Conservation (phyloP, 179 eudicot genomes). For the Beta corolliflora region DNA sequence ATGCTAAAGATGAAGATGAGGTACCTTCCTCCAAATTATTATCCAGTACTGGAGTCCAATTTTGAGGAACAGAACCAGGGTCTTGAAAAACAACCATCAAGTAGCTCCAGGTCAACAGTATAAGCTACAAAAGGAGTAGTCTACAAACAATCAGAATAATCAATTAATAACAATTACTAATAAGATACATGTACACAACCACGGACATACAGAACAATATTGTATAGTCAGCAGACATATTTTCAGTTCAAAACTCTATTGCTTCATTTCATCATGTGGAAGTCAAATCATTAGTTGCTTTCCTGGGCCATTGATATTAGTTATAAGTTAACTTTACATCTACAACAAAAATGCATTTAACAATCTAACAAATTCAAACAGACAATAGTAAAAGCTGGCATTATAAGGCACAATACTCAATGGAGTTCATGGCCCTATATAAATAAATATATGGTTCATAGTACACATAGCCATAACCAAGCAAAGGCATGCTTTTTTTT, state of each 20-base stretch:
- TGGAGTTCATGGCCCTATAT: background rate
- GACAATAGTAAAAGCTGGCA: background rate
- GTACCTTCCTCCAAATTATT: constrained; percentile 54
- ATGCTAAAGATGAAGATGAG: constrained; percentile 32
- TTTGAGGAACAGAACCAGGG: constrained; percentile 92
- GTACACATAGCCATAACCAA: background rate
- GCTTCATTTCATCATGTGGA: background rate
- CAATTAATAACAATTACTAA: background rate
- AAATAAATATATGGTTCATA: background rate
- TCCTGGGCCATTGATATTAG: background rate
- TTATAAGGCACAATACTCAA: background rate
- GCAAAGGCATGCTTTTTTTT: background rate
- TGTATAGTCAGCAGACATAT: background rate
- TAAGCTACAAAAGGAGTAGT: constrained; percentile 65
- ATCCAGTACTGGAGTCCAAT: constrained; percentile 64
- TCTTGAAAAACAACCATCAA: constrained; percentile 76
- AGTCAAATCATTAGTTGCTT: constrained; percentile 6
- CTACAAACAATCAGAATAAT: constrained; percentile 35
- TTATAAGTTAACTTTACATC: no score
- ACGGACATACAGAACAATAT: background rate
- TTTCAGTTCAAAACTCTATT: background rate
- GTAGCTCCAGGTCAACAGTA: constrained; percentile 82
- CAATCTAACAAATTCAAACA: background rate
- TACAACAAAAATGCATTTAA: background rate
- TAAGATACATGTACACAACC: background rate